Base-by-base conservation (phyloP, 495 filamentous ascomycete species). In the Penicillium alfredii region DNA sequence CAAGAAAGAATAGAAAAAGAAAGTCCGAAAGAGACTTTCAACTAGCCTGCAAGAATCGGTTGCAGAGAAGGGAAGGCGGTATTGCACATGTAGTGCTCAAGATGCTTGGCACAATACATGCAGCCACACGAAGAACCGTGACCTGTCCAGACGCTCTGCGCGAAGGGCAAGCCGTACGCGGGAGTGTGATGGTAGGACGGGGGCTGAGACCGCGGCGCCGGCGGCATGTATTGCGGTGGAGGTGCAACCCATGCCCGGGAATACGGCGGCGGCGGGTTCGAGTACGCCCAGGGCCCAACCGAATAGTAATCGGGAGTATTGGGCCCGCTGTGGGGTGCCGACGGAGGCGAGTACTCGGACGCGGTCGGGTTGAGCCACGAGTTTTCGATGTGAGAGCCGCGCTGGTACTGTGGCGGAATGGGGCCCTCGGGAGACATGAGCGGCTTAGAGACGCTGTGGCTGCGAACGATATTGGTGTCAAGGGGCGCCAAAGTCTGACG, bases 61-160 rank as follows among this genome's bases (percentile, higher is more conserved):
- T 84, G 83, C 48, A 73, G 55, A 12, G 78, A 60, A 46, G 78
- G 60, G 40, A 67, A 86, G 29, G 66, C 65, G 31, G 71, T 71
- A 30, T 70, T 64, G 53, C 74, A 74, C 50, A 87, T 77, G 53
- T 88, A 86, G 11, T 74, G 60, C 22, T 77, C 73, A 18, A 78
- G 56, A 38, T 80, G 74, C 42, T 75, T 80, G 7, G 66, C 61
- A 58, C 85, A 90, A 35, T 77, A 74, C 30, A 64, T 55, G 56
- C 86, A 92, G 40, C 67, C 71, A 55, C 84, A 92, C 12, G 80
- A 84, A 18, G 72, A 70, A 29, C 72, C 72, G 48, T 74, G 69
- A 24, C 67, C 71, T 41, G 74, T 72, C 76, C 81, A 82, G 18
- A 68, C 63, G 54, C 61, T 69, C 33, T 77, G 74, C 14, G 69